Evolutionary conservation across 345 rosid genomes (phyloP), one percentile per base, ranked within the genome.

Genomic region (Pugionium dolabratum): DNA sequence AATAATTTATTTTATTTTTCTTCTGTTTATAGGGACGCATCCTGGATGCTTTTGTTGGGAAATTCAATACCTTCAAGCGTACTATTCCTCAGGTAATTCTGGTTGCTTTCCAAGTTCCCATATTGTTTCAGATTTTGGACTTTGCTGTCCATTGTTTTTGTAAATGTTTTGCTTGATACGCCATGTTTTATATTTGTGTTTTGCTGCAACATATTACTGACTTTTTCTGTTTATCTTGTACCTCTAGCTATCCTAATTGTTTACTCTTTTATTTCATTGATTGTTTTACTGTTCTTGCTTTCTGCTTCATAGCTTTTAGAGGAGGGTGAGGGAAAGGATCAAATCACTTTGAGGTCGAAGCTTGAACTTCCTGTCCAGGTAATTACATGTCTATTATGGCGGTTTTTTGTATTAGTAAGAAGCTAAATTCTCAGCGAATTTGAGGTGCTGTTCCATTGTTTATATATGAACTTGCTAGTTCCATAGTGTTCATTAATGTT

Each of bases 331-430:
- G 97, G 99, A 63, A 94, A 81, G 75, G 89, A 87, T 73, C 88
- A 83, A 45, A 78, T 80, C 71, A 78, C 89, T 41, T 70, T 90
- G 81, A 86, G 89, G 84, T 84, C 97, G 76, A 94, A 94, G 88
- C 97, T 94, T 81, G 99, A 94, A 79, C 95, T 94, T 62, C 97
- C 99, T 33, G 92, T 86, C 73, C 97, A 90, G 97, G 99, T 94
- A 76, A 66, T 69, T 75, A 43, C 58, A 25, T 62, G 35, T 25
- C 56, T 36, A 59, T 41, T 49, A 58, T 43, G 59, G 39, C 54
- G 32, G 57, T 64, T 32, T 27, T 57, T 10, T 59, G 5, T 51
- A 18, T 18, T 41, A 50, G 26, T 39, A 46, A 65, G 48, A 65
- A 34, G 71, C 66, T 55, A 57, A 71, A 31, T 27, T 57, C 36